Evolutionary conservation across 1,284 basidiomycete genomes (phyloP).

Genomic region (Grifola frondosa): DNA sequence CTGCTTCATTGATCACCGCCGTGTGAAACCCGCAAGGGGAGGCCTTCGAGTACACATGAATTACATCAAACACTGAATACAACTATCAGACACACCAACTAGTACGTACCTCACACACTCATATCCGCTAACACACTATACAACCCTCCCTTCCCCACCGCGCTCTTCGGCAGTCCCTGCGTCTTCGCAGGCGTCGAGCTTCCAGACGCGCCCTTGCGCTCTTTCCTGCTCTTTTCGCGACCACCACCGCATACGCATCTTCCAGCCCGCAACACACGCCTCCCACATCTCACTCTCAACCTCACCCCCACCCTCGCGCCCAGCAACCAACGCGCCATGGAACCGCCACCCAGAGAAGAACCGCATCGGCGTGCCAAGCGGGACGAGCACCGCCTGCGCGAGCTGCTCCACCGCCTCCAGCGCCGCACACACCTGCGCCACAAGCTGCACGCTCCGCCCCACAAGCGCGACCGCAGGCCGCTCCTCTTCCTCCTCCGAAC

Average conservation of each 20-base stretch:
- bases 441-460: slow-evolving; percentile 70
- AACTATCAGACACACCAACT: no score
- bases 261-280: slow-evolving; percentile 47
- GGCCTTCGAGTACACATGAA: no score
- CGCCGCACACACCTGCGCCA: slow-evolving; percentile 64
- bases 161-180: background rate
- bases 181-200: no score
- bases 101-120: slow-evolving; percentile 6
- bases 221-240: slow-evolving; percentile 39
- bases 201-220: no score
- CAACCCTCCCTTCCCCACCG: slow-evolving; percentile 3
- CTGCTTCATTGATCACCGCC: no score
- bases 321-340: slow-evolving; percentile 38
- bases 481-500: slow-evolving; percentile 1
- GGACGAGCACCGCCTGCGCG: slow-evolving; percentile 57
- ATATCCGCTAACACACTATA: slow-evolving; percentile 13
- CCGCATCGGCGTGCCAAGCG: slow-evolving; percentile 44
- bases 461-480: slow-evolving; percentile 30
- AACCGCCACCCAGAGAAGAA: slow-evolving; percentile 58
- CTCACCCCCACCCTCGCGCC: no score
- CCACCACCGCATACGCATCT: slow-evolving; percentile 44
- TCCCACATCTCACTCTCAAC: slow-evolving; percentile 42
- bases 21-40: no score
- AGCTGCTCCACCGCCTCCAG: slow-evolving; percentile 60
- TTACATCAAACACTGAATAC: no score